These are phyloP conservation scores for Boletus smithii DNA, from an alignment of 1,284 basidiomycete species.

Conservation along the genomic window DNA sequence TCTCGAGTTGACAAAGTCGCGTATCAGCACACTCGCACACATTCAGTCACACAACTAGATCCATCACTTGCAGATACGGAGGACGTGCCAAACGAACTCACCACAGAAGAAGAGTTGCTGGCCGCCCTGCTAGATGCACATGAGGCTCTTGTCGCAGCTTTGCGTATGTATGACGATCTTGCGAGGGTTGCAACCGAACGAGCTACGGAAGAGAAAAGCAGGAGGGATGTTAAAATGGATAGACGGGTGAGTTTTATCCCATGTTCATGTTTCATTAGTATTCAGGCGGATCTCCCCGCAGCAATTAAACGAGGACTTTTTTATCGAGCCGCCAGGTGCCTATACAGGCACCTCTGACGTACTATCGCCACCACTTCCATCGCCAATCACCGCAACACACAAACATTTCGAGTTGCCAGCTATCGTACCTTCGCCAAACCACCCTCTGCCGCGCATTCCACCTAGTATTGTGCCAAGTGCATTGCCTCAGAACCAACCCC, in stretches of 20 bases:
- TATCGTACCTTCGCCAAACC: constrained; percentile 33
- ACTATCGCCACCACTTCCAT: constrained; percentile 38
- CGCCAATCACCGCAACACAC: constrained; percentile 36
- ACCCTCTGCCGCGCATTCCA: constrained; percentile 41
- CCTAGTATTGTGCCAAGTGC: constrained; percentile 23
- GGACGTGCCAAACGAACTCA: constrained; percentile 43
- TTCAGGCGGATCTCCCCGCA: constrained; percentile 7
- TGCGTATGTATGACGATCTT: constrained; percentile 61
- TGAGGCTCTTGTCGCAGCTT: constrained; percentile 47
- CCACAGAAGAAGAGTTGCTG: constrained; percentile 59
- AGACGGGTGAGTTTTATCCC: constrained; percentile 44
- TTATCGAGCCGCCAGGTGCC: constrained; percentile 18
- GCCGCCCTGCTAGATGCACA: constrained; percentile 65
- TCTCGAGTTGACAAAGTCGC: constrained; percentile 39
- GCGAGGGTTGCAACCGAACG: constrained; percentile 62
- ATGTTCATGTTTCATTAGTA: neutral
- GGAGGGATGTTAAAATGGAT: constrained; percentile 54
- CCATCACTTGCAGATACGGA: constrained; percentile 23
- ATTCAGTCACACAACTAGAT: constrained; percentile 21
- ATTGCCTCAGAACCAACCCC: constrained; percentile 17
- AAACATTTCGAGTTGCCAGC: constrained; percentile 35
- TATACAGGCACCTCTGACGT: constrained; percentile 33
- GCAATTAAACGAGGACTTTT: constrained; percentile 30
- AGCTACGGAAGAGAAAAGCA: constrained; percentile 58
- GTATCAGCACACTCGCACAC: constrained; percentile 18